Base-by-base conservation (phyloP, 2,329 filamentous ascomycete genomes). In the Kalmusia sp. region DNA sequence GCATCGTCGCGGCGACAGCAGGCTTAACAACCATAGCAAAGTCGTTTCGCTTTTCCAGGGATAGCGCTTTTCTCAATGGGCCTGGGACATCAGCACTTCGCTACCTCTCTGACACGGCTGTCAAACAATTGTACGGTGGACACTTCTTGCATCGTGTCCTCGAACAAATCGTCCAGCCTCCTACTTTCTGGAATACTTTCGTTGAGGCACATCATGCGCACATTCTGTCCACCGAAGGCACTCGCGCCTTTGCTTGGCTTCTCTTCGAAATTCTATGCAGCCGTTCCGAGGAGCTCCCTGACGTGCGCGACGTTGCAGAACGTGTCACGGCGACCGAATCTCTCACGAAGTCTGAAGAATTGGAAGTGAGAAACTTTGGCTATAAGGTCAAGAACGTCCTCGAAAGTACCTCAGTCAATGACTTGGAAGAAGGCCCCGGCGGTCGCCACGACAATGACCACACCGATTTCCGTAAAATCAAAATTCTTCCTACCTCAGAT, bases 391-490 rank as follows among this genome's bases (percentile, higher is more conserved):
- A 19, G 72, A 76, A 30, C 65, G 72, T 34, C 7, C 50, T 74
- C 0, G 74, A 82, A 0, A 80, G 87, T 33, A 73, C 86, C 2
- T 83, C 22, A 69, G 83, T 28, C 67, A 86, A 68, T 6, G 22
- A 37, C 5, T 27, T 35, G 3, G 59, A 54, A 9, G 61, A 63
- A 33, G 63, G 65, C 4, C 81, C 87, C 0, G 89, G 89, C 0
- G 88, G 88, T 0, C 81, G 89, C 0, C 89, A 93, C 58, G 87
- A 92, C 68, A 93, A 93, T 49, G 89, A 92, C 61, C 83, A 82
- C 63, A 75, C 63, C 1, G 79, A 90, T 57, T 87, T 87, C 59
- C 79, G 83, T 0, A 54, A 84, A 0, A 85, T 91, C 28, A 73
- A 81, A 2, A 85, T 92, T 12, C 80, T 84, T 41, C 90, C 89